Percentiles rank a stretch among this genome's conserved stretches.
Conservation (phyloP, 2,329 filamentous ascomycete species). For the Exserohilum turcica region DNA sequence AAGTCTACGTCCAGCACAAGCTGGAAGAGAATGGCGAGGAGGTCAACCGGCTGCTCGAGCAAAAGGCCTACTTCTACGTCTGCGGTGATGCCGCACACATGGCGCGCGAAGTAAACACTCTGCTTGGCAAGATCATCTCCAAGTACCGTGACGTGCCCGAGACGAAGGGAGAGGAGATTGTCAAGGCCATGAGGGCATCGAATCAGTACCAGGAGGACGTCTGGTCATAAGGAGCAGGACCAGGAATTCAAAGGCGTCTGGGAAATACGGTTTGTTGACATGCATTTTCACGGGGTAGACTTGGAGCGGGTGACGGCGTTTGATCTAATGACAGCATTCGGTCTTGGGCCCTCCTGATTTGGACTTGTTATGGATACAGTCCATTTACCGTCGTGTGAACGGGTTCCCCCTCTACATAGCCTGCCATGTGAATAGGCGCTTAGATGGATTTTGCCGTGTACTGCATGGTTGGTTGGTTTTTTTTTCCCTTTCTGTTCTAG, state of each 20-base stretch:
- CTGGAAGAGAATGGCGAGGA: slow-evolving; percentile 82
- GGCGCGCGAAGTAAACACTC: slow-evolving; percentile 88
- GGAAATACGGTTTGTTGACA: slow-evolving; percentile 12
- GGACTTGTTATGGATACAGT: slow-evolving; percentile 4
- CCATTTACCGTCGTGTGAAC: slow-evolving; percentile 2
- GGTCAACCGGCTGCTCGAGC: slow-evolving; percentile 83
- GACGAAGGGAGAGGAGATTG: slow-evolving; percentile 90
- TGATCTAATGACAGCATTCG: slow-evolving; percentile 8
- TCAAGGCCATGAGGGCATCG: slow-evolving; percentile 92
- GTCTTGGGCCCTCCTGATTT: neutral
- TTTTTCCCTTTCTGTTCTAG: slow-evolving; percentile 8
- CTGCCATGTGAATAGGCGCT: neutral
- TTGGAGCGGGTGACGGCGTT: slow-evolving; percentile 31
- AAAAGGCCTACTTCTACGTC: slow-evolving; percentile 94
- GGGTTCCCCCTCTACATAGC: slow-evolving; percentile 1
- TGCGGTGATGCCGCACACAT: slow-evolving; percentile 98
- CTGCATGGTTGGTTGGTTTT: no score
- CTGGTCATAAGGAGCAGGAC: slow-evolving; percentile 58
- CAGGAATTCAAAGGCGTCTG: neutral
- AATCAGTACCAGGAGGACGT: slow-evolving; percentile 94
- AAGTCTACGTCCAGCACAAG: slow-evolving; percentile 96
- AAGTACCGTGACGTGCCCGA: slow-evolving; percentile 81
- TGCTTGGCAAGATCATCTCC: slow-evolving; percentile 85
- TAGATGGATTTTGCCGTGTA: slow-evolving; percentile 1
- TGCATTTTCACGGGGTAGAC: slow-evolving; percentile 39